phyloP scores from a whole-genome alignment of 176 grass and related monocot genomes.

The Lolium rigidum region DNA sequence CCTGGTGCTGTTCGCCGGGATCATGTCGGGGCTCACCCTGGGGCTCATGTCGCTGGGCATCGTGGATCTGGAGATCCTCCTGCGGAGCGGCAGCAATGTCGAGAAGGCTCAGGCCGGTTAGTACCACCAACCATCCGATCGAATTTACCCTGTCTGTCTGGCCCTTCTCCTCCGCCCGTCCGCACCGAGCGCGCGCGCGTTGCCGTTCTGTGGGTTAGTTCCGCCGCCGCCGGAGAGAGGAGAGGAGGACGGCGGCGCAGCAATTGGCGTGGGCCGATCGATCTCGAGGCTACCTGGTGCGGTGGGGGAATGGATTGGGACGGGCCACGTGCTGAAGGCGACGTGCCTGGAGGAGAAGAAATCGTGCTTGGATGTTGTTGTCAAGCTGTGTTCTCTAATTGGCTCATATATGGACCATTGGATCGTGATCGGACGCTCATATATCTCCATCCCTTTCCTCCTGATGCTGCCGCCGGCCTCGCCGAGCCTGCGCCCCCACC shows the following conservation, averaged over 20 bases:
- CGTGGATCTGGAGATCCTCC: slow-evolving; percentile 97
- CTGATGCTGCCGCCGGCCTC: not conserved
- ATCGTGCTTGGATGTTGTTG: not conserved
- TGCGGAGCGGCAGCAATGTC: slow-evolving; percentile 78
- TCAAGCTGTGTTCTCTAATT: not conserved
- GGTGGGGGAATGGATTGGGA: not conserved
- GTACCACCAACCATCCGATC: not conserved
- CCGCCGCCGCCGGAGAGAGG: not conserved
- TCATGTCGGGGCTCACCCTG: slow-evolving; percentile 97
- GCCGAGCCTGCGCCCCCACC: too few species aligned
- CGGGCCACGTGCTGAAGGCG: not conserved
- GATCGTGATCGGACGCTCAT: not conserved
- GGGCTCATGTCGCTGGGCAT: slow-evolving; percentile 97
- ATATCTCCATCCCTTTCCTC: not conserved
- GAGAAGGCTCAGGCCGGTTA: slow-evolving; percentile 93
- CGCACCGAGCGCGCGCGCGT: not conserved
- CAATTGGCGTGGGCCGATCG: not conserved
- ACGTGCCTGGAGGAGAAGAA: not conserved
- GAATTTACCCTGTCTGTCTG: slow-evolving; percentile 7
- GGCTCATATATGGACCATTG: not conserved
- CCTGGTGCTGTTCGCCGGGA: slow-evolving; percentile 95
- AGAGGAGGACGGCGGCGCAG: not conserved
- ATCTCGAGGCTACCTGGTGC: not conserved
- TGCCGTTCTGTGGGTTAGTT: not conserved
- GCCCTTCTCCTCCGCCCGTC: not conserved